These are phyloP conservation scores for Gentiana macrophylla DNA, from an alignment of 257 asterid genomes.

Conservation along the genomic window DNA sequence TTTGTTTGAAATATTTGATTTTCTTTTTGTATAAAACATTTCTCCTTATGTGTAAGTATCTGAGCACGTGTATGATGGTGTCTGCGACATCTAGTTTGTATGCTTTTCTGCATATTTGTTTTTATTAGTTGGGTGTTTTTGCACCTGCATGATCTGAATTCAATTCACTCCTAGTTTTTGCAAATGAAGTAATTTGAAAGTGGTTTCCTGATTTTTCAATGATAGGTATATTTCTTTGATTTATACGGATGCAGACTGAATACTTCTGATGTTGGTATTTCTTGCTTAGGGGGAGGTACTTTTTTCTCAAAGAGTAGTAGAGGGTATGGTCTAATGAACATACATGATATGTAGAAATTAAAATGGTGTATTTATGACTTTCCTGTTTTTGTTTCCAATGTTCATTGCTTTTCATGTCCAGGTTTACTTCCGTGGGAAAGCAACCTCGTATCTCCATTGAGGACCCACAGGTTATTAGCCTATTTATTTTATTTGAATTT, in stretches of 20 bases:
- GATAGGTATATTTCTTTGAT: conserved; percentile 78
- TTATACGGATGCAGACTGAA: conserved; percentile 84
- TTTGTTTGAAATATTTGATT: too few relatives aligned
- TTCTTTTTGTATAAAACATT: too few relatives aligned
- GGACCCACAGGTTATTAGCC: conserved; percentile 81
- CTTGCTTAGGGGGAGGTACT: conserved; percentile 66
- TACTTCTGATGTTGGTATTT: conserved; percentile 77
- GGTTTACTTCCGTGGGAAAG: conserved; percentile 56
- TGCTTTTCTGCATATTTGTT: too few relatives aligned
- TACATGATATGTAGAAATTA: not conserved
- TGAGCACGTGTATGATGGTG: too few relatives aligned
- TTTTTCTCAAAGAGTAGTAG: conserved; percentile 54
- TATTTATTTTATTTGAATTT: too few relatives aligned
- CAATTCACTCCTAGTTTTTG: not conserved
- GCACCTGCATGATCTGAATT: not conserved
- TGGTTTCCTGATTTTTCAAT: conserved; percentile 10
- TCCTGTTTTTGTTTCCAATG: conserved; percentile 3
- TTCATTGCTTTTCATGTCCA: conserved; percentile 17
- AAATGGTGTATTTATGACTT: conserved; percentile 1
- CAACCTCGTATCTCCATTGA: conserved; percentile 61
- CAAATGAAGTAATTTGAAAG: not conserved
- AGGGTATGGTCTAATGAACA: conserved; percentile 43
- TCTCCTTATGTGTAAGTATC: too few relatives aligned
- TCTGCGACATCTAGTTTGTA: too few relatives aligned
- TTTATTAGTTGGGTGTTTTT: too few relatives aligned